Conservation (phyloP, 805 yeast species). For the Schizosaccharomyces osmophilus region DNA sequence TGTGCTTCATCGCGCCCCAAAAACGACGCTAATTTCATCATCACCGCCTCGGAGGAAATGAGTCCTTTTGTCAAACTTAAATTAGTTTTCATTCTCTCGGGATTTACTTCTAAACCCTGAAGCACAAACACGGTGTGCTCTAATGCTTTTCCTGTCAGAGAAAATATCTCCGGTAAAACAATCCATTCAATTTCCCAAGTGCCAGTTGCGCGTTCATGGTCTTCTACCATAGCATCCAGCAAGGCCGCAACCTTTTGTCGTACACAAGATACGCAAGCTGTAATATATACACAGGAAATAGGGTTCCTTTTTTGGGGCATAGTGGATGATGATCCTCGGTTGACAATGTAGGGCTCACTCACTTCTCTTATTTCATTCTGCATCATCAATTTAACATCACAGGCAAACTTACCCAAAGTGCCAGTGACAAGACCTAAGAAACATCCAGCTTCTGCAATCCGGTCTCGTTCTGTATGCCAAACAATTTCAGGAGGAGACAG, state of each 20-base stretch:
- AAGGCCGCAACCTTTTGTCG: not conserved
- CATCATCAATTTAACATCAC: not conserved
- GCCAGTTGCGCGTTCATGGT: not conserved
- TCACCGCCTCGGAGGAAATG: not conserved
- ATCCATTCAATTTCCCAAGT: constrained; percentile 1
- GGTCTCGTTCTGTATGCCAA: constrained; percentile 1
- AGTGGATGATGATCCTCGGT: constrained; percentile 1
- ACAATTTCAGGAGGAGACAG: not conserved
- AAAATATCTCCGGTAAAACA: not conserved
- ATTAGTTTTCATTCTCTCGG: not conserved
- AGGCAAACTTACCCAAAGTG: not conserved
- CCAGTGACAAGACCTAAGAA: not conserved
- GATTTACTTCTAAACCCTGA: not conserved
- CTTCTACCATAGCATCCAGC: not conserved
- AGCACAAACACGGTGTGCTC: not conserved
- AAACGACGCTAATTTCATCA: not conserved
- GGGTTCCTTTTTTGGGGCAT: constrained; percentile 2
- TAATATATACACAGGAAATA: not conserved
- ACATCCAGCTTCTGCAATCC: not conserved
- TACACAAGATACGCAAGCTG: not conserved
- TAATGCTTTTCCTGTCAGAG: not conserved
- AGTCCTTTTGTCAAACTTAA: not conserved
- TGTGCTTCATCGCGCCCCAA: not conserved
- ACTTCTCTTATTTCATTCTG: not conserved
- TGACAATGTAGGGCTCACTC: not conserved